Evolutionary conservation across 495 filamentous ascomycete genomes (phyloP), one percentile per base, ranked within the genome.

Genomic region (Podospora fimiseda): DNA sequence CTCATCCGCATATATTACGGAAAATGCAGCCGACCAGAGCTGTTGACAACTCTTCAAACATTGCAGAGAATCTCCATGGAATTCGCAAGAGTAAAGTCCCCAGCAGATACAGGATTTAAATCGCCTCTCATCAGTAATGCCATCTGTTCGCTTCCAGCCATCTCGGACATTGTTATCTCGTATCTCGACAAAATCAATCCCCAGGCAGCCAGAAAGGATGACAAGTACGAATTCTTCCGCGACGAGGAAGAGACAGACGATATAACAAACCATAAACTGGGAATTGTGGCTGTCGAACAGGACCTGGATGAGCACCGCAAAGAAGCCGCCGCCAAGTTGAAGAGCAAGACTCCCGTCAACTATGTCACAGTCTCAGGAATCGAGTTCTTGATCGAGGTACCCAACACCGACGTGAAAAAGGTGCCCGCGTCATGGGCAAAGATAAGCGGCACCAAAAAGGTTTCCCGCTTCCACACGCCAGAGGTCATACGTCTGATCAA

Each of bases 1-100:
- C 70, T 99, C 38, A 93, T 97, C 61, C 79, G 93, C 16, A 96
- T 99, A 38, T 99, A 96, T 71, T 99, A 99, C 65, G 87, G 88
- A 14, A 93, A 90, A 74, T 96, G 91, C 65, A 87, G 88, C 2
- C 85, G 94, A 0, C 88, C 92, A 3, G 94, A 97, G 67, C 81
- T 99, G 16, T 76, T 99, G 2, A 79, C 79, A 4, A 82, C 92
- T 6, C 73, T 99, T 1, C 92, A 96, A 67, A 87, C 87, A 0
- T 70, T 97, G 61, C 88, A 95, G 58, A 79, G 73, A 49, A 90
- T 97, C 41, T 76, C 89, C 1, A 80, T 77, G 50, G 84, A 89
- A 53, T 96, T 87, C 62, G 67, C 77, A 0, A 71, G 77, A 51
- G 77, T 91, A 49, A 85, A 82, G 52, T 72, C 75, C 0, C 71